phyloP scores from a whole-genome alignment of 2,329 filamentous ascomycete species.

The Penicillium brasilianum region DNA sequence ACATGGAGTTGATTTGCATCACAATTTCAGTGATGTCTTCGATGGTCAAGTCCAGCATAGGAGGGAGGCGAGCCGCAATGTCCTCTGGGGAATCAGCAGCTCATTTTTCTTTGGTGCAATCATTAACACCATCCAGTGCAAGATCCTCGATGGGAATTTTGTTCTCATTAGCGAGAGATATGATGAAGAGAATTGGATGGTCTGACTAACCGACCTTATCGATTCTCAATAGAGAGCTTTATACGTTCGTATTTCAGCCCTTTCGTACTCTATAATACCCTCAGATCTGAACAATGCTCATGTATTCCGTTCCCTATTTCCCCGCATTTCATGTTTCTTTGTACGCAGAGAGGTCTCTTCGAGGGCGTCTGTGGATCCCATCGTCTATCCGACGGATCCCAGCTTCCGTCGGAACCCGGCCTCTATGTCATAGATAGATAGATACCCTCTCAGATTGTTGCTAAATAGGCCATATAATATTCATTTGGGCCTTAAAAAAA shows the following conservation, averaged over 20 bases:
- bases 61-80: neutral
- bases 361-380: neutral
- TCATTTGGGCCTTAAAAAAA: neutral
- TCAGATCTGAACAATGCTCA: neutral
- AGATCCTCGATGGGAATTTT: neutral
- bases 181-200: neutral
- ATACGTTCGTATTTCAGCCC: neutral
- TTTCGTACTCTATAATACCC: neutral
- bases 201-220: neutral
- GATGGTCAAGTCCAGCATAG: neutral
- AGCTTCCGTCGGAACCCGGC: neutral
- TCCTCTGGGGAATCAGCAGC: neutral
- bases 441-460: neutral
- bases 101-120: neutral
- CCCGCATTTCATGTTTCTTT: neutral
- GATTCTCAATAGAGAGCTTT: neutral
- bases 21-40: neutral
- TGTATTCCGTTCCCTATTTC: neutral
- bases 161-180: neutral
- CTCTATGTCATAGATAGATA: neutral
- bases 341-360: neutral
- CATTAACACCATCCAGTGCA: neutral
- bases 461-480: neutral
- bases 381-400: neutral
- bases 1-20: neutral